A percentile compares a stretch with the other conserved stretches of the same genome.
phyloP scores from a whole-genome alignment of 768 basidiomycete species.

The Lactifluus pinguis region DNA sequence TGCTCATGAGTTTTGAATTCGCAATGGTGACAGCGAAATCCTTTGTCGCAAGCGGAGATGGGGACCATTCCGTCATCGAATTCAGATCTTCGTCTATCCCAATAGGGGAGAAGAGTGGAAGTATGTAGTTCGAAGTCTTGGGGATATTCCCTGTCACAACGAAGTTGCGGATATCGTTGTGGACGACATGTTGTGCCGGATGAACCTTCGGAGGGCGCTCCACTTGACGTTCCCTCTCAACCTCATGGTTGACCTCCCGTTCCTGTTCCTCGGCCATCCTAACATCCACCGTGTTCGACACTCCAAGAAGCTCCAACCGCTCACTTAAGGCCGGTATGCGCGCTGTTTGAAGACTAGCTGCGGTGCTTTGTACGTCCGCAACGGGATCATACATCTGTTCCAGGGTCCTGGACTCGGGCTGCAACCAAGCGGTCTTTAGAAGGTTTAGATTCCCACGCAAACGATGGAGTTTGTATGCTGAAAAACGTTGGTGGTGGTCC shows the following conservation, averaged over 20 bases:
- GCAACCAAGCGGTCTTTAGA: slow-evolving; percentile 5
- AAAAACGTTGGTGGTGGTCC: not conserved
- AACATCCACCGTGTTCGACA: not conserved
- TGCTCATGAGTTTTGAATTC: not conserved
- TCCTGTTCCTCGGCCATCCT: slow-evolving; percentile 14
- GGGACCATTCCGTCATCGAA: not conserved
- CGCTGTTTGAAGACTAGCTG: not conserved
- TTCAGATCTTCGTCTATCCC: not conserved
- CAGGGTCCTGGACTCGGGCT: slow-evolving; percentile 6
- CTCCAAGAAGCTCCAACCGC: slow-evolving; percentile 3
- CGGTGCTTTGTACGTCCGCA: not conserved
- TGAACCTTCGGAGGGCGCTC: slow-evolving; percentile 1
- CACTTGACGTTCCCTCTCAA: slow-evolving; percentile 8
- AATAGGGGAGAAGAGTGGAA: not conserved
- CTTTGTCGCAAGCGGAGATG: slow-evolving; percentile 2
- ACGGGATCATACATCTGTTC: slow-evolving; percentile 9
- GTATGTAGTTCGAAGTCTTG: not conserved
- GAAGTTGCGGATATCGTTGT: not conserved
- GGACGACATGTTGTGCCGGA: not conserved
- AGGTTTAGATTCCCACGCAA: not conserved
- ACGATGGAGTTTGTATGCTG: not conserved
- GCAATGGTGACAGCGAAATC: slow-evolving; percentile 4
- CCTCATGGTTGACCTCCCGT: slow-evolving; percentile 13
- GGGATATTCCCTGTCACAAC: slow-evolving; percentile 1
- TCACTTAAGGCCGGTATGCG: not conserved